Base-by-base conservation (phyloP, 1,284 basidiomycete genomes). In the Sporisorium scitamineum region DNA sequence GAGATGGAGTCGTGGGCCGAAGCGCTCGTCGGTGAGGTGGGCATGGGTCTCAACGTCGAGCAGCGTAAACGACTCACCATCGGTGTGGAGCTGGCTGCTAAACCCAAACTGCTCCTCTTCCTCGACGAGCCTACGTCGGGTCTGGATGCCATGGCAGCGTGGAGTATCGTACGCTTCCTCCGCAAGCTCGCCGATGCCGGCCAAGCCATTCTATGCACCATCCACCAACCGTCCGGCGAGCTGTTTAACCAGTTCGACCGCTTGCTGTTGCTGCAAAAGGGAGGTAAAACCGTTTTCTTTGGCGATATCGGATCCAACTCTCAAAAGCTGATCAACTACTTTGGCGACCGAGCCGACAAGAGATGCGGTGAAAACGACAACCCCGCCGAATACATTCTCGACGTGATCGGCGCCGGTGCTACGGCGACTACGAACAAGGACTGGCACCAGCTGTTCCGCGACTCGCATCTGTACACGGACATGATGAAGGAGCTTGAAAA, bases 241-340 rank as follows among this genome's bases (percentile, higher is more conserved):
- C 63, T 82, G 16, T 80, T 82, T 54, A 71, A 76, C 62, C 69
- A 73, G 44, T 80, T 82, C 22, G 80, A 83, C 52, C 67, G 81
- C 1, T 63, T 83, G 24, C 60, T 81, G 8, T 64, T 83, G 20
- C 68, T 83, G 31, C 70, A 83, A 53, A 77, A 77, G 54, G 80
- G 80, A 14, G 76, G 79, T 16, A 71, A 80, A 60, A 76, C 74
- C n/a, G 76, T 69, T 24, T 81, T 75, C 71, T 93, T 93, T 76
- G 93, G 92, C 24, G 90, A 93, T 61, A 85, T 93, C 18, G 93
- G 93, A 4, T 70, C 86, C 22, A 88, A 90, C 71, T 88, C 90
- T 2, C 85, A 85, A 31, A 88, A 87, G 0, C 82, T 93, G 44
- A 89, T 92, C 71, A 78, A 87, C 20, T 94, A 93, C 85, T 94